Base-by-base conservation (phyloP, 129 eudicot genomes). In the Centaurea solstitialis region DNA sequence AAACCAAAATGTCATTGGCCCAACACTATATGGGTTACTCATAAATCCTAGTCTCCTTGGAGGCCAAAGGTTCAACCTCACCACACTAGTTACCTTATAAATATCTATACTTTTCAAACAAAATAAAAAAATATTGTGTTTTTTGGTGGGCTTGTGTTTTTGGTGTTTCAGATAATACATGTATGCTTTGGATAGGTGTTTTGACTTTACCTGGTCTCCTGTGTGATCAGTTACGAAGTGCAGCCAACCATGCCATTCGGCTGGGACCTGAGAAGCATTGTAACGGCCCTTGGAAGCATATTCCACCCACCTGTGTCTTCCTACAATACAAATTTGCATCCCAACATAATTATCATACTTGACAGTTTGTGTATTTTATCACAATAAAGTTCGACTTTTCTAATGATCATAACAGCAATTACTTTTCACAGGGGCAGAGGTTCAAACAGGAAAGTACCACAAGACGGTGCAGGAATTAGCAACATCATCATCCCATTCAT, bases 161-260 rank as follows among this genome's bases (percentile, higher is more conserved):
- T 47, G 61, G 61, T 13, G 61, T 47, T 47, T 47, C 61, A 43
- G 17, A 43, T 41, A 10, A 41, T 41, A 45, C 57, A 45, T 47
- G 18, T 47, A 47, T 47, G 61, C 18, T 47, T 47, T 4, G 61
- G 4, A 47, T 13, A 47, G 18, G 61, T 47, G 61, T 50, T 47
- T 13, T 57, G 22, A 57, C 65, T 68, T 26, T 78, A 86, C 99
- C 97, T 95, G 97, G 39, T 95, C 99, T 74, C 99, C 99, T 1
- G 99, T 95, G 85, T 87, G 93, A 84, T 95, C 99, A 81, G 99
- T 95, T 53, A 95, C 77, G 40, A 73, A 87, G 87, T 95, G 99
- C 62, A 95, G 86, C 99, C 99, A 95, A 71, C 99, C 99, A 53
- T 95, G 99, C 99, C 99, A 95, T 83, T 95, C 99, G 4, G 99